These are phyloP conservation scores for Tetrahymena malaccensis DNA, from an alignment of 73 alveolate species.

Conservation along the genomic window DNA sequence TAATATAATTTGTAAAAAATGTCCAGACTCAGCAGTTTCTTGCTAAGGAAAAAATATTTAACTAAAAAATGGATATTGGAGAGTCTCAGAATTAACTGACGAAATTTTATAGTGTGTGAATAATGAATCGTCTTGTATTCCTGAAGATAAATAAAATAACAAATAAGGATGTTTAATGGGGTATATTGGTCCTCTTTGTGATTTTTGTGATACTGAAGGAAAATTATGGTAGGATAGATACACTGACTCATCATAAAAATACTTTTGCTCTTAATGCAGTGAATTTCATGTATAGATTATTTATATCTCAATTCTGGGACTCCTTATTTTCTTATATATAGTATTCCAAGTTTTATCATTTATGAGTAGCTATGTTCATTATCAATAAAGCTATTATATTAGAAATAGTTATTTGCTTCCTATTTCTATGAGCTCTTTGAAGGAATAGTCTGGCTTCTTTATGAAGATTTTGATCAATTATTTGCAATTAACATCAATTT, in stretches of 20 bases:
- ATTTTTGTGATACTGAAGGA: not conserved
- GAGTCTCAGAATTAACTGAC: not conserved
- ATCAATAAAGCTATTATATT: not conserved
- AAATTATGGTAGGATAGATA: not conserved
- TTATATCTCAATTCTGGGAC: not conserved
- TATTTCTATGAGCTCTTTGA: not conserved
- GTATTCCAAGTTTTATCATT: not conserved
- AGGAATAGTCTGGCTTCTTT: not conserved
- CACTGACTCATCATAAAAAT: not conserved
- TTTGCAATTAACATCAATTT: not conserved
- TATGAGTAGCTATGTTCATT: not conserved
- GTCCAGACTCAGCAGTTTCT: not conserved
- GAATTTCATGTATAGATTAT: not conserved
- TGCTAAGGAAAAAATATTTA: not conserved
- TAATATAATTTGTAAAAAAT: not conserved
- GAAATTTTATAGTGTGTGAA: not conserved
- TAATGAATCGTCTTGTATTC: not conserved
- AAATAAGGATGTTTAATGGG: not conserved
- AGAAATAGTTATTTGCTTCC: not conserved
- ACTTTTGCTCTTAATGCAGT: not conserved
- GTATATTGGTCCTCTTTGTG: not conserved
- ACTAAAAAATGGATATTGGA: not conserved
- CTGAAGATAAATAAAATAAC: not conserved
- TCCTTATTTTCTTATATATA: not conserved
- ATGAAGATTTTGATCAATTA: not conserved